Evolutionary conservation across 2,329 filamentous ascomycete genomes (phyloP).

Genomic region (Albophoma yamanashiensis): DNA sequence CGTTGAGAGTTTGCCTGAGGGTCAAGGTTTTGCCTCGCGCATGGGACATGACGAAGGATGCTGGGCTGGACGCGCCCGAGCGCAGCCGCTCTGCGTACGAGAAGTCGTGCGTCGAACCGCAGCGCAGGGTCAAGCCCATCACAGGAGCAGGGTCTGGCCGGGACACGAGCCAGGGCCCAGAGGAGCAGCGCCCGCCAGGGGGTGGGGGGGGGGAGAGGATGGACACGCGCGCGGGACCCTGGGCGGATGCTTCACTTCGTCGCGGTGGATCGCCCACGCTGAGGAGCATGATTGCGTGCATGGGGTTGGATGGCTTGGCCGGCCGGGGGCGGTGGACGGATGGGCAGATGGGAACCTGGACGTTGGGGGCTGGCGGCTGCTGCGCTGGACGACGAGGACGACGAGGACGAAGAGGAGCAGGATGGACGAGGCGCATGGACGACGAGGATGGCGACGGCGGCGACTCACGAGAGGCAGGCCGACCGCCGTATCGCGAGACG

Average conservation of each 20-base stretch:
- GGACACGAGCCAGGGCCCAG: neutral
- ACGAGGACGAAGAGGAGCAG: no score
- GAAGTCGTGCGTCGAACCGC: no score
- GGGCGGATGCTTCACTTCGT: neutral
- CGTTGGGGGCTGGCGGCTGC: neutral
- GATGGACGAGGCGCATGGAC: no score
- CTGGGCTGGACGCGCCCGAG: neutral
- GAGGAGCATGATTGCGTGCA: neutral
- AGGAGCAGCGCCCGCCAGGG: neutral
- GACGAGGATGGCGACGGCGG: no score
- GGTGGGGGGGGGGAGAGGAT: neutral
- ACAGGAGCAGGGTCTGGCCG: neutral
- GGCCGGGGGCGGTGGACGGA: neutral
- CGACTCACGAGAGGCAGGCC: no score
- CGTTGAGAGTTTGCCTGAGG: neutral
- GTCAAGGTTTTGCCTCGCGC: neutral
- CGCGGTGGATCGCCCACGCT: neutral
- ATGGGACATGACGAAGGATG: neutral
- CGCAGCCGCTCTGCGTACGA: neutral
- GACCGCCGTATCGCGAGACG: no score
- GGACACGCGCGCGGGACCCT: neutral
- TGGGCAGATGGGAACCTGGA: neutral
- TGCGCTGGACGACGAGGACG: no score
- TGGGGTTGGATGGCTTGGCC: neutral
- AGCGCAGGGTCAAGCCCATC: neutral